Base-by-base conservation (phyloP, 2,329 filamentous ascomycete genomes). In the Botrytis sinoallii region DNA sequence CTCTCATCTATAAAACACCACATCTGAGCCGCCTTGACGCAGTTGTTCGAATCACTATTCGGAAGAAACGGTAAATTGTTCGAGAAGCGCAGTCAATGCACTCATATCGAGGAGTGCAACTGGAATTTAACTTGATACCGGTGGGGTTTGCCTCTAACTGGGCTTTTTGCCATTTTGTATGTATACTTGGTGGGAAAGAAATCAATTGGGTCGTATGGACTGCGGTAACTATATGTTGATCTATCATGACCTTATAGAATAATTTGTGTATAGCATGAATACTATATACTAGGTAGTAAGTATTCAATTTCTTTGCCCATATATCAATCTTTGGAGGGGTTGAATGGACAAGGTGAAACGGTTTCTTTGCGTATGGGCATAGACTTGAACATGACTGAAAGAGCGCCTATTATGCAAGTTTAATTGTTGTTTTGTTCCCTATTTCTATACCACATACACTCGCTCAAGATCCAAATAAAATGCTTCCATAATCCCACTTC, bases 281-380 rank as follows among this genome's bases (percentile, higher is more conserved):
- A 52, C 25, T 2, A 2, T 3, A n/a, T n/a, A n/a, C n/a, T n/a
- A n/a, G n/a, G n/a, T n/a, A 14, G 6, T 14, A n/a, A 16, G 12
- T 52, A n/a, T 14, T 52, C 25, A n/a, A n/a, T n/a, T 25, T n/a
- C 48, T 14, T 16, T 14, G 25, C 48, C 4, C 48, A n/a, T 52
- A 25, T 0, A 14, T 2, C 6, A n/a, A n/a, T 52, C 4, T 52
- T 6, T 52, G 25, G 12, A 10, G 4, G 3, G 22, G 6, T 7
- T 4, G 12, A n/a, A 14, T 25, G 25, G 48, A n/a, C 25, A 52
- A n/a, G 48, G 25, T n/a, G 10, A n/a, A n/a, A n/a, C 6, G 4
- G 4, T 14, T 52, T n/a, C 5, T n/a, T 14, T 14, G 48, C 12
- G 22, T 14, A n/a, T n/a, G 48, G 48, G 10, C 4, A 7, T 14